phyloP scores from a whole-genome alignment of 2,329 filamentous ascomycete species.

The Cyphellophora europaea region DNA sequence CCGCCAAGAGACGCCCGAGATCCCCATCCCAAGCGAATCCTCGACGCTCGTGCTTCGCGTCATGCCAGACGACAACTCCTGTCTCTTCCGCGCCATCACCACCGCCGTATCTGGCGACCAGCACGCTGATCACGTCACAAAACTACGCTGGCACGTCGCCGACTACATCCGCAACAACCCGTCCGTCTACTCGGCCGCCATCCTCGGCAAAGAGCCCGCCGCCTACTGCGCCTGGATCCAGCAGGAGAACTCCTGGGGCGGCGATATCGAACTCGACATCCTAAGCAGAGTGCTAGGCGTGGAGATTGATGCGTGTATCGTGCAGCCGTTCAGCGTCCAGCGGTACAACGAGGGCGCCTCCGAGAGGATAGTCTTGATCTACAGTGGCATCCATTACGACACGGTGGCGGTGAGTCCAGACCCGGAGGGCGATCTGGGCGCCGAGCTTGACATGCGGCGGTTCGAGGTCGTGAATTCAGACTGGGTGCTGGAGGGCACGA shows the following conservation, averaged over 20 bases:
- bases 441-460: conserved; percentile 69
- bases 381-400: conserved; percentile 91
- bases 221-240: conserved; percentile 78
- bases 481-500: conserved; percentile 48
- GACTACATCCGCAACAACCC: conserved; percentile 66
- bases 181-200: conserved; percentile 58
- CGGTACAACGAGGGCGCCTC: conserved; percentile 67
- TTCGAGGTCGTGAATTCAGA: conserved; percentile 51
- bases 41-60: conserved; percentile 66
- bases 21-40: conserved; percentile 46
- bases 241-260: conserved; percentile 76
- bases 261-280: conserved; percentile 80
- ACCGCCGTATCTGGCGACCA: conserved; percentile 59
- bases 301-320: conserved; percentile 78
- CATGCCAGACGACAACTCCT: conserved; percentile 95
- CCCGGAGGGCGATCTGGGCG: conserved; percentile 67
- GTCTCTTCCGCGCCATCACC: conserved; percentile 83
- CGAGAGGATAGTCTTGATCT: conserved; percentile 63
- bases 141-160: conserved; percentile 69
- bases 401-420: conserved; percentile 67
- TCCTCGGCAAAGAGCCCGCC: conserved; percentile 57
- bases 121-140: conserved; percentile 55
- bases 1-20: conserved; percentile 48
- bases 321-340: conserved; percentile 58
- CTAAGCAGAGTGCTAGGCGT: conserved; percentile 75